phyloP scores from a whole-genome alignment of 768 basidiomycete genomes.

The Mycena albidolilacea region DNA sequence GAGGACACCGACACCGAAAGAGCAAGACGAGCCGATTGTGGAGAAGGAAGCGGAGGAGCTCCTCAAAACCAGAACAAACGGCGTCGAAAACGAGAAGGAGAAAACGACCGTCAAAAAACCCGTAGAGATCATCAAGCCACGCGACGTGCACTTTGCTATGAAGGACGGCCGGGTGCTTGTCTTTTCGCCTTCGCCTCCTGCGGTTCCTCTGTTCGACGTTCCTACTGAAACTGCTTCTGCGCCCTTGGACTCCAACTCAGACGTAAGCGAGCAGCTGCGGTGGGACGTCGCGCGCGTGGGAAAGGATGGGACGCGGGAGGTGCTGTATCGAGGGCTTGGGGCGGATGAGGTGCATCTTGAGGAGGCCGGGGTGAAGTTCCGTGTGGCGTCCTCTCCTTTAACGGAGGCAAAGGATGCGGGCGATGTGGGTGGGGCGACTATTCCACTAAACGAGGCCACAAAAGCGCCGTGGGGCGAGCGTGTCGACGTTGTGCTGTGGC shows the following conservation, averaged over 20 bases:
- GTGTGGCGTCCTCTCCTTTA: slow-evolving; percentile 9
- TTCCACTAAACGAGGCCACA: no score
- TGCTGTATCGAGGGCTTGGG: slow-evolving; percentile 23
- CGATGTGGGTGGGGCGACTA: background rate
- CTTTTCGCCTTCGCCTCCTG: background rate
- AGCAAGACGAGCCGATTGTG: background rate
- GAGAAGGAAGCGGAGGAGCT: background rate
- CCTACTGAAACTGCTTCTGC: background rate
- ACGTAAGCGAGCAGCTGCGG: background rate
- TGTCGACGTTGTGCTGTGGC: background rate
- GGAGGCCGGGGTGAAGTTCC: slow-evolving; percentile 23
- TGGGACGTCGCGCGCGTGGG: slow-evolving; percentile 25
- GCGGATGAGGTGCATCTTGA: slow-evolving; percentile 27
- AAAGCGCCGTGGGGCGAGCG: background rate
- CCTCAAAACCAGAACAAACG: background rate
- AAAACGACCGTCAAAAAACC: no score
- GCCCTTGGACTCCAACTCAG: no score
- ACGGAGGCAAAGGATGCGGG: background rate
- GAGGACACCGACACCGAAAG: background rate
- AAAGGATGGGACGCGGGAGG: slow-evolving; percentile 4
- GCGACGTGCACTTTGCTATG: slow-evolving; percentile 26
- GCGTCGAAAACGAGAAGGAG: no score
- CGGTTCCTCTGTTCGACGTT: background rate
- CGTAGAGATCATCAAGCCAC: background rate
- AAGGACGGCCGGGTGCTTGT: slow-evolving; percentile 7